A percentile compares a stretch with the other conserved stretches of the same genome.
Conservation (phyloP, 2,329 filamentous ascomycete species). For the Colletotrichum euphorbiae region DNA sequence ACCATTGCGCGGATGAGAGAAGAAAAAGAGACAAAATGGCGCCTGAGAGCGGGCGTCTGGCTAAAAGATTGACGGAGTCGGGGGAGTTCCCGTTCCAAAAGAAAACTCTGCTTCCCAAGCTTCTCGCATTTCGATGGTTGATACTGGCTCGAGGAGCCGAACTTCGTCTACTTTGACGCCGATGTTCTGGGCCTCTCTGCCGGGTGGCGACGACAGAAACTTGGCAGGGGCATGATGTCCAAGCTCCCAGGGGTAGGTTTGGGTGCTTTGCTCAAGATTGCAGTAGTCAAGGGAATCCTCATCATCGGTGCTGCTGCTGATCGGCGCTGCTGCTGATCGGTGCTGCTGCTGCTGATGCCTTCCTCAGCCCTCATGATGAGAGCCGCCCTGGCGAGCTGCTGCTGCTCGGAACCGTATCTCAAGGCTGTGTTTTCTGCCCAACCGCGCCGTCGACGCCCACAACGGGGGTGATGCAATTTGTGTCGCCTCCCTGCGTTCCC, state of each 20-base stretch:
- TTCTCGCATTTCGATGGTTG: not conserved
- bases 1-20: not conserved
- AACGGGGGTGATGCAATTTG: not conserved
- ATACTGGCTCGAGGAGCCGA: slow-evolving; percentile 21
- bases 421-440: not conserved
- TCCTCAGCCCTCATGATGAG: not conserved
- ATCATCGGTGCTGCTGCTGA: not conserved
- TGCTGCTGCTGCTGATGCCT: not conserved
- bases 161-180: slow-evolving; percentile 18
- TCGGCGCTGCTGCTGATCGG: no score
- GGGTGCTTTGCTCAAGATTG: not conserved
- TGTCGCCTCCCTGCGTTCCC: slow-evolving; percentile 2
- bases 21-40: not conserved
- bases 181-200: slow-evolving; percentile 2
- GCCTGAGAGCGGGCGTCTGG: not conserved
- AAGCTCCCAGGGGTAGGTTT: slow-evolving; percentile 6
- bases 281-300: slow-evolving; percentile 1
- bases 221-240: slow-evolving; percentile 25
- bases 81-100: not conserved
- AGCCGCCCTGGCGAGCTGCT: not conserved
- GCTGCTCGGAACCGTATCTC: not conserved
- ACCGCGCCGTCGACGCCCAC: not conserved
- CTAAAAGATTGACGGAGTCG: not conserved
- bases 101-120: slow-evolving; percentile 11
- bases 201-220: slow-evolving; percentile 8